Evolutionary conservation across 1,284 basidiomycete genomes (phyloP).

Genomic region (Microbotryum saponariae): DNA sequence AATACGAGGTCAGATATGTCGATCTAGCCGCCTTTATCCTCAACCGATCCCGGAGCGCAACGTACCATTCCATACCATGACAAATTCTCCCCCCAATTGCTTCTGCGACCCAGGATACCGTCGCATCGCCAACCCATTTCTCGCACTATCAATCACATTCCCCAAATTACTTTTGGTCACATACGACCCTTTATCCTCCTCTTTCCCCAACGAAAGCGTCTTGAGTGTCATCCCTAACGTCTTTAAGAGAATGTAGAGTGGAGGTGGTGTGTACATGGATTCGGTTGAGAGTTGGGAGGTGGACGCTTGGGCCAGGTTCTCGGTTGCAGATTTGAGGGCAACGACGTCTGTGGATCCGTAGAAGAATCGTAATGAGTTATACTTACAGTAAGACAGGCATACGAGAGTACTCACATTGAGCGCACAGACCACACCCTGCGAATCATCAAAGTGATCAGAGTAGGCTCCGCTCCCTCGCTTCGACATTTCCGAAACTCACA

Average conservation of each 20-base stretch:
- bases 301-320: slow-evolving; percentile 7
- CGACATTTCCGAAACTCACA: background rate
- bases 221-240: slow-evolving; percentile 28
- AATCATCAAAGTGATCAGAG: background rate
- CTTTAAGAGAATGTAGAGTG: slow-evolving; percentile 28
- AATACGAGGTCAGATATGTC: too few relatives aligned
- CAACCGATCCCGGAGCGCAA: too few relatives aligned
- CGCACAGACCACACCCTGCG: slow-evolving; percentile 25
- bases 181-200: slow-evolving; percentile 25
- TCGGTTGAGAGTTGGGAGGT: slow-evolving; percentile 9
- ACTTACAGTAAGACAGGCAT: too few relatives aligned
- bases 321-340: too few relatives aligned
- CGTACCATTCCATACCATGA: background rate
- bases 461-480: background rate
- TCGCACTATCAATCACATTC: background rate
- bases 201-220: slow-evolving; percentile 21
- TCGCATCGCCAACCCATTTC: slow-evolving; percentile 23
- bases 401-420: background rate
- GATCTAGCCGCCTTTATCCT: too few relatives aligned
- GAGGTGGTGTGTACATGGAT: slow-evolving; percentile 12
- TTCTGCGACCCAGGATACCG: slow-evolving; percentile 23
- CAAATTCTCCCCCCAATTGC: slow-evolving; percentile 32
- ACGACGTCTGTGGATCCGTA: too few relatives aligned
- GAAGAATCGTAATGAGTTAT: too few relatives aligned
- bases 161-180: background rate